Conservation (phyloP, 106 monocot species). For the Platanthera zijinensis region DNA sequence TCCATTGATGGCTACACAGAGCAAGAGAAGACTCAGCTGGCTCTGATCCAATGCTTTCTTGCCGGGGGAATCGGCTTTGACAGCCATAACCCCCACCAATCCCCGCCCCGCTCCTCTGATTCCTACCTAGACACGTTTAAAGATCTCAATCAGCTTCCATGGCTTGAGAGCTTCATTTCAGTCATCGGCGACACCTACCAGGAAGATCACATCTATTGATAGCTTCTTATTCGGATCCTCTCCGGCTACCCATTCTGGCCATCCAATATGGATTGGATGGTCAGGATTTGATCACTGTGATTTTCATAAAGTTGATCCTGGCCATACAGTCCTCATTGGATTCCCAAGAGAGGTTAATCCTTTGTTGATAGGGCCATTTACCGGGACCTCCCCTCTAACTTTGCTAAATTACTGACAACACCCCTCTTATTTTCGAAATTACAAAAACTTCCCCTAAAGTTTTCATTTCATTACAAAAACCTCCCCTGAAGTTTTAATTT, state of each 20-base stretch:
- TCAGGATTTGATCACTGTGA: no score
- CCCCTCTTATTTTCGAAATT: no score
- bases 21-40: slow-evolving; percentile 81
- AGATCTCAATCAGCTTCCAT: slow-evolving; percentile 91
- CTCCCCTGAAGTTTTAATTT: no score
- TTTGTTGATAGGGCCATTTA: not conserved
- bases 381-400: no score
- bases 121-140: slow-evolving; percentile 83
- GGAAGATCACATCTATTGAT: slow-evolving; percentile 59
- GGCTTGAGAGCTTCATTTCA: slow-evolving; percentile 95
- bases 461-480: no score
- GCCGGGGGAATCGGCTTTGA: slow-evolving; percentile 56
- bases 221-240: no score
- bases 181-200: slow-evolving; percentile 77
- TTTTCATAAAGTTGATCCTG: no score
- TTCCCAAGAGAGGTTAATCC: not conserved
- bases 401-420: no score
- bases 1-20: slow-evolving; percentile 61
- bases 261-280: no score
- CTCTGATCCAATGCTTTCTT: slow-evolving; percentile 82
- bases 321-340: no score
- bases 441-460: no score
- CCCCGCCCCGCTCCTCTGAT: slow-evolving; percentile 69
- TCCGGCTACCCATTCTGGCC: no score
- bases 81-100: slow-evolving; percentile 39